Evolutionary conservation across 164 flowering plant genomes (phyloP).

Genomic region (Liriodendron chinense): DNA sequence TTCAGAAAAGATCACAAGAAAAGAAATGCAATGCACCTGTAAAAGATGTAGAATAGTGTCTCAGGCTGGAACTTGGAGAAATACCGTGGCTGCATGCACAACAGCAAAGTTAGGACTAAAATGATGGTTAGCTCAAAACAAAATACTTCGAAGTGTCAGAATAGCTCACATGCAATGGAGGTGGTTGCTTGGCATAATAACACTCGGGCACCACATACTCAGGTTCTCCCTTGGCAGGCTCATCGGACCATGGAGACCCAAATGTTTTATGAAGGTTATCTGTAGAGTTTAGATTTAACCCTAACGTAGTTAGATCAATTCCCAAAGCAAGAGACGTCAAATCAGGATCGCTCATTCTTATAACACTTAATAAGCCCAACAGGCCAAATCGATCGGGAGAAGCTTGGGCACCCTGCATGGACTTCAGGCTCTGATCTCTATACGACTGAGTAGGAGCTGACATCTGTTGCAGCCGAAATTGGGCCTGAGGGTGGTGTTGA

Average conservation of each 20-base stretch:
- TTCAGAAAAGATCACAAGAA: not conserved
- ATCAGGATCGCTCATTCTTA: conserved; percentile 85
- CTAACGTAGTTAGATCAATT: conserved; percentile 88
- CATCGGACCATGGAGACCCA: conserved; percentile 96
- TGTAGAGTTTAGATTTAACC: conserved; percentile 79
- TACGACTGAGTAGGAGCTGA: conserved; percentile 64
- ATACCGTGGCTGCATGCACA: conserved; percentile 56
- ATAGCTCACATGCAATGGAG: conserved; percentile 66
- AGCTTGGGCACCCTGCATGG: conserved; percentile 61
- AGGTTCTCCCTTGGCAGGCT: conserved; percentile 88
- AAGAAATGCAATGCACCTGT: conserved; percentile 49
- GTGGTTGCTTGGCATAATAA: conserved; percentile 72
- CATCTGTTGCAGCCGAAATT: conserved; percentile 77
- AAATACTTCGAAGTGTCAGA: conserved; percentile 9
- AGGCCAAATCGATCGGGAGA: conserved; percentile 79
- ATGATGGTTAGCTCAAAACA: not conserved
- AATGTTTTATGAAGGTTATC: conserved; percentile 89
- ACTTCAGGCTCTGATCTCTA: conserved; percentile 72
- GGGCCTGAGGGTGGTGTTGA: conserved; percentile 81
- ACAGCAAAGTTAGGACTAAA: not conserved
- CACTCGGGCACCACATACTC: conserved; percentile 86
- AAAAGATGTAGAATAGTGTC: conserved; percentile 82
- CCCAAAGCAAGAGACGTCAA: conserved; percentile 88
- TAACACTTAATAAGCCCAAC: conserved; percentile 81
- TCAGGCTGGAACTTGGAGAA: conserved; percentile 68